Percentiles rank a stretch among this genome's conserved stretches.
Conservation (phyloP, 768 basidiomycete species). For the Pluteus cervinus region DNA sequence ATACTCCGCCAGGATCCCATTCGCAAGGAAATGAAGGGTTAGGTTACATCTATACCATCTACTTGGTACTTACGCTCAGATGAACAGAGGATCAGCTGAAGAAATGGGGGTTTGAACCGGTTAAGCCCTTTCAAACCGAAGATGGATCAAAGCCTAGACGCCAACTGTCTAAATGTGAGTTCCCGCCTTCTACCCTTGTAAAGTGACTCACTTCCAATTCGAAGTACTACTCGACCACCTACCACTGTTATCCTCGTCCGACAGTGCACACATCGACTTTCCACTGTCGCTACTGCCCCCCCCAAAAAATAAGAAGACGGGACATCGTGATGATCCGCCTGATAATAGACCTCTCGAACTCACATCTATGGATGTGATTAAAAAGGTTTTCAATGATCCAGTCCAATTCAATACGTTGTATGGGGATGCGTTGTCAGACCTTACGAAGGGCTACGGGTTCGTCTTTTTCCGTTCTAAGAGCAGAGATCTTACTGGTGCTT, state of each 20-base stretch:
- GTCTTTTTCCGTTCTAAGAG: not conserved
- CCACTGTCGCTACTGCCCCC: slow-evolving; percentile 11
- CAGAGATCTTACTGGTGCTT: too few relatives aligned
- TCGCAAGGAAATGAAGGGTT: slow-evolving; percentile 12
- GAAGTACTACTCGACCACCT: slow-evolving; percentile 18
- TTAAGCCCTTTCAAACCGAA: not conserved
- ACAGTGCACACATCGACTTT: slow-evolving; percentile 18
- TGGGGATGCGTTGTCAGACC: slow-evolving; percentile 6
- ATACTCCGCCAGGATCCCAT: slow-evolving; percentile 14
- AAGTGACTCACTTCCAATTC: not conserved
- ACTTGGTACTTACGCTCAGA: not conserved
- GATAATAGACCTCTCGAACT: too few relatives aligned
- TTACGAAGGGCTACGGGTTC: slow-evolving; percentile 17
- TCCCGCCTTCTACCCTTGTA: not conserved
- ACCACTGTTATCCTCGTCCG: slow-evolving; percentile 14
- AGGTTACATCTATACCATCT: not conserved
- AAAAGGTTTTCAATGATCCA: slow-evolving; percentile 14
- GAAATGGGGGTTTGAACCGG: slow-evolving; percentile 17
- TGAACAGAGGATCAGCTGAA: slow-evolving; percentile 9
- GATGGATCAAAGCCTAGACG: slow-evolving; percentile 13
- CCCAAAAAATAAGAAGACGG: too few relatives aligned
- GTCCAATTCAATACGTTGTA: slow-evolving; percentile 12
- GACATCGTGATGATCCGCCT: too few relatives aligned
- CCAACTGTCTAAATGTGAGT: slow-evolving; percentile 15
- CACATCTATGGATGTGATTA: too few relatives aligned